Evolutionary conservation across 768 basidiomycete species (phyloP), one percentile per base, ranked within the genome.

Genomic region (Leccinum obscurum): DNA sequence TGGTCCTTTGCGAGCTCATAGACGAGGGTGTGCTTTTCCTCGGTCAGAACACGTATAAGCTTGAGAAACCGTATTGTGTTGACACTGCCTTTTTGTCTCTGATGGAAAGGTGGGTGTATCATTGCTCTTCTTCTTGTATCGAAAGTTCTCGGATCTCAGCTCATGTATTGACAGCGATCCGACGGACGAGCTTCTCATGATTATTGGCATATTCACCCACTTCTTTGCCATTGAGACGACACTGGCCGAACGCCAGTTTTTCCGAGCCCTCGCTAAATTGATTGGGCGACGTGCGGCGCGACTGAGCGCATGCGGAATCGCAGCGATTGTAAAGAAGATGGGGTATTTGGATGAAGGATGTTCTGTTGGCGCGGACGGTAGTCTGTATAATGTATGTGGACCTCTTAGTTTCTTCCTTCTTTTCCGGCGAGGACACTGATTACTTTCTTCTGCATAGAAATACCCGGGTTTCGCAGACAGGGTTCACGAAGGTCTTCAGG

Each of bases 141-240:
- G 1, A 26, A 37, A 32, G n/a, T 34, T 14, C 20, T 51, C 54
- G 2, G 5, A 17, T 17, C 20, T 50, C 6, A 26, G 51, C 48
- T 59, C 7, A 62, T 59, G 8, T 55, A 28, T 58, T 64, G 60
- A 11, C 70, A 94, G 93, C 68, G 96, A 98, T 75, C 88, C 92
- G 1, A 99, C 96, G 30, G 96, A 98, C 69, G 96, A 99, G 68
- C 85, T 96, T 51, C 83, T 98, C 54, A 97, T 96, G 86, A 86
- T 95, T 72, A 93, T 97, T 69, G 96, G 96, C 52, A 93, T 99
- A 68, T 98, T 99, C 79, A 86, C 90, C 7, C 93, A 98, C 79
- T 98, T 98, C 82, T 98, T 95, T 71, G 92, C 91, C 41, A 80
- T 98, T 48, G 95, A 98, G 77, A 98, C 97, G 26, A 98, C 96